Percentiles rank a stretch among this genome's conserved stretches.
phyloP scores from a whole-genome alignment of 2,329 filamentous ascomycete species.

The Aspergillus bombycis region DNA sequence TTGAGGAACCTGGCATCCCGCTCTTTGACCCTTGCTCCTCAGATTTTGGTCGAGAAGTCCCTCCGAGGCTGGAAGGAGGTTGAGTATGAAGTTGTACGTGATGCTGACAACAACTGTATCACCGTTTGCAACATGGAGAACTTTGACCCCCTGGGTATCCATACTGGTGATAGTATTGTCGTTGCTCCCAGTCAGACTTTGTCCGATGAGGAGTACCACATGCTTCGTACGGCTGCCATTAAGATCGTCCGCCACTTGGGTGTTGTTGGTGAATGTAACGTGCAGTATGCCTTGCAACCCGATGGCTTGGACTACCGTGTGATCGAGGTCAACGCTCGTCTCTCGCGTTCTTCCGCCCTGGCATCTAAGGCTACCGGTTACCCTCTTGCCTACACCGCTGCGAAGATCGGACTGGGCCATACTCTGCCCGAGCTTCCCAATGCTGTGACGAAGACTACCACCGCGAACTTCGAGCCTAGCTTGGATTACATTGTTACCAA shows the following conservation, averaged over 20 bases:
- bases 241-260: conserved; percentile 97
- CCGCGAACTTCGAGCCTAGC: conserved; percentile 97
- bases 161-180: conserved; percentile 98
- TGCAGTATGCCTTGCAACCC: conserved; percentile 95
- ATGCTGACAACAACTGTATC: conserved; percentile 98
- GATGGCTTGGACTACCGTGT: conserved; percentile 97
- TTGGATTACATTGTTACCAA: conserved; percentile 98
- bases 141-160: conserved; percentile 95
- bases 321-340: conserved; percentile 98
- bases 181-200: conserved; percentile 96
- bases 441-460: conserved; percentile 97
- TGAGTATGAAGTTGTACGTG: conserved; percentile 96
- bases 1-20: conserved; percentile 90
- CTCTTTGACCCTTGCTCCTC: conserved; percentile 89
- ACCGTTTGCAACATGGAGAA: conserved; percentile 99
- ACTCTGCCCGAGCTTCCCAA: conserved; percentile 95
- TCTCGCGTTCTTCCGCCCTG: conserved; percentile 93
- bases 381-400: conserved; percentile 93
- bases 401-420: conserved; percentile 96
- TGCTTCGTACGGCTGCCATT: conserved; percentile 96
- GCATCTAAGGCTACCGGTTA: conserved; percentile 98
- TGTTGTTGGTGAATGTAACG: conserved; percentile 97
- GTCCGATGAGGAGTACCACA: conserved; percentile 98
- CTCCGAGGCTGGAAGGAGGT: conserved; percentile 99
- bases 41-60: conserved; percentile 97